Evolutionary conservation across 2,329 filamentous ascomycete genomes (phyloP).

Genomic region (Neodidymelliopsis sp.): DNA sequence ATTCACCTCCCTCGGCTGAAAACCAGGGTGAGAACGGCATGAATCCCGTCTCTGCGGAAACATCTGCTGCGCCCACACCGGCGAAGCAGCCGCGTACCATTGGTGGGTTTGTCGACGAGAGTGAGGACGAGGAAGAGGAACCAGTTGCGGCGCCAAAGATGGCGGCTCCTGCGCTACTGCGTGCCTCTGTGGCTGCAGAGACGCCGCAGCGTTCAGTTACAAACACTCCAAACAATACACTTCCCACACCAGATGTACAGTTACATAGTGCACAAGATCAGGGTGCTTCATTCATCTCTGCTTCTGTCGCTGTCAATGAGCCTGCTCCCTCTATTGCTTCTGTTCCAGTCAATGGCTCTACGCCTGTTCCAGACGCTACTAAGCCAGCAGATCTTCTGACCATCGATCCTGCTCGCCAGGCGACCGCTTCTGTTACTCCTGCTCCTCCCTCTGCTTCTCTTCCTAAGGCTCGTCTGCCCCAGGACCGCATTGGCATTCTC

Average conservation of each 20-base stretch:
- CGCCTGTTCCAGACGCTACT: conserved; percentile 47
- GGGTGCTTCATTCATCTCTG: conserved; percentile 51
- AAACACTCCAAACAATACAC: conserved; percentile 63
- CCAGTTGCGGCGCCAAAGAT: conserved; percentile 56
- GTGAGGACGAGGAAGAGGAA: conserved; percentile 64
- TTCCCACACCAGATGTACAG: conserved; percentile 66
- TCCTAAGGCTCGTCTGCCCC: conserved; percentile 65
- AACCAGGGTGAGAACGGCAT: conserved; percentile 31
- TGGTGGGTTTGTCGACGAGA: conserved; percentile 69
- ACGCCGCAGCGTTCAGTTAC: conserved; percentile 62
- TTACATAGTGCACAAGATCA: conserved; percentile 65
- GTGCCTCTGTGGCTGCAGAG: conserved; percentile 57
- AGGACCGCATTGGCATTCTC: conserved; percentile 79
- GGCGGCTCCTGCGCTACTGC: conserved; percentile 58
- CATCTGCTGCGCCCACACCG: conserved; percentile 38
- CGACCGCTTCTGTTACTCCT: conserved; percentile 51
- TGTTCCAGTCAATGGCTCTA: conserved; percentile 56
- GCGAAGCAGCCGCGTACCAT: conserved; percentile 60
- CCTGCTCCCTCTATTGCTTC: conserved; percentile 60
- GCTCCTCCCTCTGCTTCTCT: conserved; percentile 41
- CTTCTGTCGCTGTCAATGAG: conserved; percentile 51
- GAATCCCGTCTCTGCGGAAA: conserved; percentile 35
- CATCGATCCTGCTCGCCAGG: conserved; percentile 41
- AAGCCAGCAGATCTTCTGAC: conserved; percentile 42
- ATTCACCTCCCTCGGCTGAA: conserved; percentile 34